Evolutionary conservation across 768 basidiomycete genomes (phyloP).

Genomic region (Boletus eberwhitei): DNA sequence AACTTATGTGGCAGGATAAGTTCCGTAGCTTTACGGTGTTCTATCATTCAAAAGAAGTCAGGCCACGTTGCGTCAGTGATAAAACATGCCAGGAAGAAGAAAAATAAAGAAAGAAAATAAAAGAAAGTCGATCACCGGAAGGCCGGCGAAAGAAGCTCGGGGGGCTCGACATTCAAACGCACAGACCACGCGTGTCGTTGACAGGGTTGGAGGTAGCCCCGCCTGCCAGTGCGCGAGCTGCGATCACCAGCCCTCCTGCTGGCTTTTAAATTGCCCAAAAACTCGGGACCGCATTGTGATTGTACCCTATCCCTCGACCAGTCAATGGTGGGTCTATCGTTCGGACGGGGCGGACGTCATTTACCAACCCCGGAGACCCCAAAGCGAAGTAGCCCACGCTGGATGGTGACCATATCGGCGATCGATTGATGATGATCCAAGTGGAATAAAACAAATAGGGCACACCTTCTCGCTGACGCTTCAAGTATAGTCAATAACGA

Average conservation of each 20-base stretch:
- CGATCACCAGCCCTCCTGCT: background rate
- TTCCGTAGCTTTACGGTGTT: conserved; percentile 1
- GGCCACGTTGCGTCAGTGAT: background rate
- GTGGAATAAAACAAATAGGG: background rate
- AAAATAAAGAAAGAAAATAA: too few relatives aligned
- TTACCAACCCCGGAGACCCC: background rate
- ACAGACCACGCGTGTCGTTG: background rate
- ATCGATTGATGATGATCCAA: background rate
- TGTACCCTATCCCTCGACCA: background rate
- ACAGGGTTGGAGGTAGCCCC: background rate
- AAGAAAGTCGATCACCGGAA: background rate
- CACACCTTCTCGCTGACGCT: background rate
- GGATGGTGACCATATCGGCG: background rate
- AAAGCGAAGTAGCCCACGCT: background rate
- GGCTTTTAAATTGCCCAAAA: background rate
- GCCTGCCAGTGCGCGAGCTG: background rate
- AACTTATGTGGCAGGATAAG: background rate
- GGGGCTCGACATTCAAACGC: background rate
- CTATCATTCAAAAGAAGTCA: background rate
- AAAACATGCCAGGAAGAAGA: background rate
- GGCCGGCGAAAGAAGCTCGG: background rate
- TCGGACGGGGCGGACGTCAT: background rate
- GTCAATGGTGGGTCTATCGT: background rate
- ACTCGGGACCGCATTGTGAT: background rate
- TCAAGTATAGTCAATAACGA: background rate